Evolutionary conservation across 2,329 filamentous ascomycete genomes (phyloP).

Genomic region (Escovopsis sp.): DNA sequence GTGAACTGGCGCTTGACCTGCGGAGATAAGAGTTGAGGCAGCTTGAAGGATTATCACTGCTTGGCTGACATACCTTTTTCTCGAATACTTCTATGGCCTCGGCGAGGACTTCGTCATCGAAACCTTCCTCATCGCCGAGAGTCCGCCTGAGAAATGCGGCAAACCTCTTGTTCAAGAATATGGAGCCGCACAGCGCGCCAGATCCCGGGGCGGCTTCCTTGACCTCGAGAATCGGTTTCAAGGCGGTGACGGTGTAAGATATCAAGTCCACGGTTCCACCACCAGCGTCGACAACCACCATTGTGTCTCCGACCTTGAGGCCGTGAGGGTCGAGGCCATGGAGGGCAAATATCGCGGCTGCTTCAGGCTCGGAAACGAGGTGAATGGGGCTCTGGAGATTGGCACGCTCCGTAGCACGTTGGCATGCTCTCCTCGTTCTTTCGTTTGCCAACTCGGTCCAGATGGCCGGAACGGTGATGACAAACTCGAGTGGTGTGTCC

Average conservation of each 20-base stretch:
- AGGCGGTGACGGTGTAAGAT: slow-evolving; percentile 29
- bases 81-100: slow-evolving; percentile 29
- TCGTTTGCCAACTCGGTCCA: slow-evolving; percentile 40
- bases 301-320: slow-evolving; percentile 27
- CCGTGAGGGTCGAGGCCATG: slow-evolving; percentile 24
- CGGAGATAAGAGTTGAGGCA: not conserved
- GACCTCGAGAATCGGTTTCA: slow-evolving; percentile 29
- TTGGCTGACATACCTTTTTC: slow-evolving; percentile 13
- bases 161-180: slow-evolving; percentile 32
- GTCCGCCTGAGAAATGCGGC: slow-evolving; percentile 24
- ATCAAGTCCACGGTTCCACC: slow-evolving; percentile 38
- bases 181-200: slow-evolving; percentile 31
- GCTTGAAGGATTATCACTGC: not conserved
- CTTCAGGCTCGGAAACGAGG: slow-evolving; percentile 34
- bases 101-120: slow-evolving; percentile 24
- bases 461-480: slow-evolving; percentile 40
- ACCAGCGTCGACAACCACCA: slow-evolving; percentile 37
- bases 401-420: slow-evolving; percentile 19
- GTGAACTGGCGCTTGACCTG: slow-evolving; percentile 4
- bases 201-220: slow-evolving; percentile 30
- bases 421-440: slow-evolving; percentile 30
- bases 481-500: slow-evolving; percentile 30
- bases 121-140: slow-evolving; percentile 24
- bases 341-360: slow-evolving; percentile 32
- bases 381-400: slow-evolving; percentile 19